Base-by-base conservation (phyloP, 805 yeast genomes). In the Wickerhamomyces chaumierensis region DNA sequence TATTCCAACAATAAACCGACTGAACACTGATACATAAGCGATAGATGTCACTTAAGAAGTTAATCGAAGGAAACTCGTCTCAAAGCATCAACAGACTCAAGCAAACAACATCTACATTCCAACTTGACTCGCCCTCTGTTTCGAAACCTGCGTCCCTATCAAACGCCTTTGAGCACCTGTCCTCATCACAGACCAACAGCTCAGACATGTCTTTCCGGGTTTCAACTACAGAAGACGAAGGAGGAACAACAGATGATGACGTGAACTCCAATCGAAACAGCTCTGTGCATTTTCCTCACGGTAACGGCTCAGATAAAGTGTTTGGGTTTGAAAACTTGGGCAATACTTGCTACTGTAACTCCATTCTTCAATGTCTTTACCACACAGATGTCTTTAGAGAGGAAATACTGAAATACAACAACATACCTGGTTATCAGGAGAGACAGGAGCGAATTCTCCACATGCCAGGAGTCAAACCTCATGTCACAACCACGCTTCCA, bases 271-370 rank as follows among this genome's bases (percentile, higher is more conserved):
- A 29, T 5, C 28, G 35, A 16, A 38, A 33, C 2, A 41, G 35
- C 5, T 16, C 38, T 14, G 34, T 36, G 6, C 44, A 43, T 6
- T 41, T 63, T 43, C 80, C 79, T 9, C 76, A 58, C 52, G 88
- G 86, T 5, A 78, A 77, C 53, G 88, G 87, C 2, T 63, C 78
- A 6, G 65, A 71, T 43, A 82, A 81, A 55, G 69, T 82, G 18
- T 82, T 73, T 56, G 94, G 94, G 1, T 74, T 81, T 71, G 92
- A 83, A 54, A 83, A 83, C 53, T 82, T 81, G 51, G 95, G 94
- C 2, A 81, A 87, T 56, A 87, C 96, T 0, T 92, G 97, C 62
- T 90, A 90, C 62, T 84, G 95, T 60, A 92, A 92, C 51, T 85
- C 96, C 9, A 83, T 92, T 23, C 62, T 92, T 18, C 98, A 92